Base-by-base conservation (phyloP, 2,329 filamentous ascomycete species). In the Colletotrichum abscissum region DNA sequence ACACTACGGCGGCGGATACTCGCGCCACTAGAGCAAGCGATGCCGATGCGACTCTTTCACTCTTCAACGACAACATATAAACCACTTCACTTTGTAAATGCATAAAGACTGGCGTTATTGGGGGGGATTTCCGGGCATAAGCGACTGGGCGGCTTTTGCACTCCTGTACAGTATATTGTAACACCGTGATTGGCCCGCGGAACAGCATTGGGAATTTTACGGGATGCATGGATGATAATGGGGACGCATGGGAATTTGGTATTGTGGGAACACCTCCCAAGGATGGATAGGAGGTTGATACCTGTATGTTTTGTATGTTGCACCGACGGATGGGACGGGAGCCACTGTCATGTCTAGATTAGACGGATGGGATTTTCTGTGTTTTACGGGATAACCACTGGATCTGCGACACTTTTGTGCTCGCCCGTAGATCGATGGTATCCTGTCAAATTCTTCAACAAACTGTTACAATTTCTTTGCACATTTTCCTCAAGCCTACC, bases 1-100 rank as follows among this genome's bases (percentile, higher is more conserved):
- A 9, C 67, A 81, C 57, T 67, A 46, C 58, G 65, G 74, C 11
- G 76, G 76, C 33, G 72, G 73, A 26, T 80, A 80, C 75, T 42
- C 63, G 22, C 33, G 46, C 5, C 52, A 5, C n/a, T 64, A 49
- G 57, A 35, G 22, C 9, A 49, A 49, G 42, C 42, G 42, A 9
- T n/a, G 19, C 42, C 42, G 28, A 28, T 54, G 28, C 35, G 12
- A 19, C 24, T 30, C 24, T 30, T 19, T 14, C 26, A 12, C 26
- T 16, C n/a, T 52, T 7, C 46, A 35, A 57, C 24, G 6, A n/a
- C 67, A n/a, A 9, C 16, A 38, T 14, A 5, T 6, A 1, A 19
- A 38, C 19, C 5, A 16, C 5, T 11, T 63, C 38, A 33, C 28
- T 46, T 58, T 33, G 35, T 52, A 59, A 52, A 35, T 60, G 35